A percentile compares a stretch with the other conserved stretches of the same genome.
These are phyloP conservation scores for Fusarium sp. DNA, from an alignment of 2,329 filamentous ascomycete species.

Conservation along the genomic window DNA sequence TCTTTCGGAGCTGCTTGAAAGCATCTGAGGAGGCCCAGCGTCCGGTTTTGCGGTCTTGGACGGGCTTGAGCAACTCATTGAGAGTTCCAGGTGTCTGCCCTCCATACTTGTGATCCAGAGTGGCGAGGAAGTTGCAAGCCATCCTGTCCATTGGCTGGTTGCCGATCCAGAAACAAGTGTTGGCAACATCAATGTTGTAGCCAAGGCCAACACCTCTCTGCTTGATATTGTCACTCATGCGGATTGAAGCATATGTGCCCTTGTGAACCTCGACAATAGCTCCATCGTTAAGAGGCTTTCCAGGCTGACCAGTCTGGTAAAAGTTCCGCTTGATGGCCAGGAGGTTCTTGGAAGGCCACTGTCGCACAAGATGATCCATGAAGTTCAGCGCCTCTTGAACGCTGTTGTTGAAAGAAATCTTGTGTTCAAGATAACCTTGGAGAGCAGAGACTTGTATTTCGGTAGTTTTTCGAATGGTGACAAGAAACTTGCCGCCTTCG, in stretches of 20 bases:
- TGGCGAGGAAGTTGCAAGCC: slow-evolving; percentile 45
- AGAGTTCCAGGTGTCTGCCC: slow-evolving; percentile 40
- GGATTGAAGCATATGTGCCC: slow-evolving; percentile 86
- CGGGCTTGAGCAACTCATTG: slow-evolving; percentile 47
- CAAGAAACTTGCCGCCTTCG: slow-evolving; percentile 59
- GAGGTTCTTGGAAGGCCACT: slow-evolving; percentile 74
- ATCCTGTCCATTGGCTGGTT: slow-evolving; percentile 51
- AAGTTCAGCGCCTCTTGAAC: slow-evolving; percentile 88
- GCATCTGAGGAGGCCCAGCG: slow-evolving; percentile 54
- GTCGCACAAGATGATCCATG: slow-evolving; percentile 86
- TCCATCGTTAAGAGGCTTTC: slow-evolving; percentile 62
- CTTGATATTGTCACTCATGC: slow-evolving; percentile 67
- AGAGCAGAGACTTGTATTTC: slow-evolving; percentile 73
- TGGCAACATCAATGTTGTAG: slow-evolving; percentile 90
- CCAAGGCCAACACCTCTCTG: slow-evolving; percentile 69
- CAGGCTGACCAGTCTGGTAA: slow-evolving; percentile 66
- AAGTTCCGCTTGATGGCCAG: slow-evolving; percentile 83
- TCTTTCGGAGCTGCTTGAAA: slow-evolving; percentile 62
- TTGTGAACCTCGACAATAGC: slow-evolving; percentile 79
- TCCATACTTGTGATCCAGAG: slow-evolving; percentile 42
- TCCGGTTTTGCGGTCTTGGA: slow-evolving; percentile 32
- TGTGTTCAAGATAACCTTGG: slow-evolving; percentile 68
- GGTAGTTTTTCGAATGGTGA: slow-evolving; percentile 72
- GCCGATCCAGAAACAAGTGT: slow-evolving; percentile 83
- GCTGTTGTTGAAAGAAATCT: slow-evolving; percentile 67